A percentile compares a stretch with the other conserved stretches of the same genome.
Conservation (phyloP, 257 asterid genomes). For the Petunia axillaris region DNA sequence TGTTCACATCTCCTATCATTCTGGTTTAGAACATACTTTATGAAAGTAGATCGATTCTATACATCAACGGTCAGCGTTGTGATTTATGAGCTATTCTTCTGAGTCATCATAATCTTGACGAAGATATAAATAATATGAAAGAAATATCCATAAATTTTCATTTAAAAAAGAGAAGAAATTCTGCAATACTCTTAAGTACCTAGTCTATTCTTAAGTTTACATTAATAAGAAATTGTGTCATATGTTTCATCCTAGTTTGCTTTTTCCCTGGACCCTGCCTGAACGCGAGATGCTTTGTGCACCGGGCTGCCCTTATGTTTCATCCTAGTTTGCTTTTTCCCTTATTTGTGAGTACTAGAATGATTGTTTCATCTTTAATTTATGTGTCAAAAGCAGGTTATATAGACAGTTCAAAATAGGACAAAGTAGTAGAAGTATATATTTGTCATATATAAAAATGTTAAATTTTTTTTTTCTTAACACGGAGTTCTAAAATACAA, state of each 20-base stretch:
- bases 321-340: neutral
- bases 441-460: neutral
- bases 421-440: neutral
- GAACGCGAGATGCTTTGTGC: too few species aligned
- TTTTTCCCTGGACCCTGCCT: neutral
- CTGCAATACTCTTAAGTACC: neutral
- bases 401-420: neutral
- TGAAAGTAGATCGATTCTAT: neutral
- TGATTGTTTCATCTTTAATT: neutral
- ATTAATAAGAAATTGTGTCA: neutral
- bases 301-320: neutral
- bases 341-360: conserved; percentile 1
- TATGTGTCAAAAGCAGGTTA: neutral
- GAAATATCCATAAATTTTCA: neutral
- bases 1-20: neutral
- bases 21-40: neutral
- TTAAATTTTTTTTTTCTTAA: neutral
- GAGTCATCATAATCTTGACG: neutral
- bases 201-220: neutral
- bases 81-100: neutral
- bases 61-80: neutral
- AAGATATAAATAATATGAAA: neutral
- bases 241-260: neutral
- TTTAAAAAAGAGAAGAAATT: neutral
- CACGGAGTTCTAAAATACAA: neutral